These are phyloP conservation scores for Cystofilobasidium capitatum DNA, from an alignment of 768 basidiomycete genomes.

Conservation along the genomic window DNA sequence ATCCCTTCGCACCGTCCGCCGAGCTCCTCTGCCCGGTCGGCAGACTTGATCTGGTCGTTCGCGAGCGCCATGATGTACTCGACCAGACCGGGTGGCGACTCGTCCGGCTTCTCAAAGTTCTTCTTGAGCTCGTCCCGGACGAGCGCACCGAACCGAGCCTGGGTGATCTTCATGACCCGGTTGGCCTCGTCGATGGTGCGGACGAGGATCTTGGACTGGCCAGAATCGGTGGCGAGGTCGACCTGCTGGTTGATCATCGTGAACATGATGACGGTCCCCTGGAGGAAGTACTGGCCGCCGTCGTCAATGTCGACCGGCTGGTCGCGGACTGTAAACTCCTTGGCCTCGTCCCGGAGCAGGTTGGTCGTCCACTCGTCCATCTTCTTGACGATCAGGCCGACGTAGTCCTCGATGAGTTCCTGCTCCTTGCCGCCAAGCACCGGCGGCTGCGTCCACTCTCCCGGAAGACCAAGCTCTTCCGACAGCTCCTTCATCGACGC, in stretches of 20 bases:
- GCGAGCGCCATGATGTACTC: conserved; percentile 95
- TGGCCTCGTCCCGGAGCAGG: conserved; percentile 80
- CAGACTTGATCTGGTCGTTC: conserved; percentile 94
- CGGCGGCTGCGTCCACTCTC: conserved; percentile 74
- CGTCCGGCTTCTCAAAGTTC: conserved; percentile 77
- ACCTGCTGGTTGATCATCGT: conserved; percentile 97
- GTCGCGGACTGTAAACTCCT: conserved; percentile 69
- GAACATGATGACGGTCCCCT: conserved; percentile 89
- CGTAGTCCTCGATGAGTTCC: conserved; percentile 85
- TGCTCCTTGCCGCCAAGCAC: conserved; percentile 94
- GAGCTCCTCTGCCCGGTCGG: conserved; percentile 82
- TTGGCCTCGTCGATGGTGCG: conserved; percentile 79
- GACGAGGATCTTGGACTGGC: conserved; percentile 84
- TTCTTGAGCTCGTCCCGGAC: conserved; percentile 79
- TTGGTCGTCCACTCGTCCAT: conserved; percentile 95
- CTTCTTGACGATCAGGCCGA: conserved; percentile 82
- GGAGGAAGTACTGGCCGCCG: conserved; percentile 80
- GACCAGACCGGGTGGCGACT: conserved; percentile 74
- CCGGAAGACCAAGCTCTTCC: conserved; percentile 79
- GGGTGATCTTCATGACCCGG: conserved; percentile 78
- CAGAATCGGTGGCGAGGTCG: conserved; percentile 88
- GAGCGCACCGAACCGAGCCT: conserved; percentile 75
- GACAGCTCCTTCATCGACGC: conserved; percentile 94
- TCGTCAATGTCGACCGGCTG: conserved; percentile 80
- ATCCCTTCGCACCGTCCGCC: conserved; percentile 76